Conservation (phyloP, 192 early-diverging fungal genomes). For the Geranomyces michiganensis region DNA sequence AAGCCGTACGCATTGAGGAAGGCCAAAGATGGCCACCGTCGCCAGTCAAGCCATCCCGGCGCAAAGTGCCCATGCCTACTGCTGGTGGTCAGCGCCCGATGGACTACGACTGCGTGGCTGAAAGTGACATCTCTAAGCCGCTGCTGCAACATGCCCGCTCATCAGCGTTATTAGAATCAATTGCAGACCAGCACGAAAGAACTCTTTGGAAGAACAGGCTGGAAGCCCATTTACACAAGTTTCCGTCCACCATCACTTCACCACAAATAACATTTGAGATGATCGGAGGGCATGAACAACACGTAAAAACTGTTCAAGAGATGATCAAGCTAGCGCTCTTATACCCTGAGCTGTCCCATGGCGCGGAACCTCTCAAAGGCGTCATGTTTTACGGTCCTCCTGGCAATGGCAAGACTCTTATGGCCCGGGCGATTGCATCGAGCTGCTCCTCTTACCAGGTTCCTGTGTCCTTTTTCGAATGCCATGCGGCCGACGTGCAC, state of each 20-base stretch:
- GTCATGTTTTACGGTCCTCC: slow-evolving; percentile 74
- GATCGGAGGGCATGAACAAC: slow-evolving; percentile 49
- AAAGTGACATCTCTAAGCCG: slow-evolving; percentile 17
- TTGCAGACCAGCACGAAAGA: neutral
- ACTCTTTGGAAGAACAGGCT: slow-evolving; percentile 10
- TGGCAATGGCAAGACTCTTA: slow-evolving; percentile 53
- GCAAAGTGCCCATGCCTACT: slow-evolving; percentile 11
- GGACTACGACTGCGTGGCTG: slow-evolving; percentile 15
- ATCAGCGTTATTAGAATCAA: slow-evolving; percentile 8
- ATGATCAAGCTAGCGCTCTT: slow-evolving; percentile 77
- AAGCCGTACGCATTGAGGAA: neutral
- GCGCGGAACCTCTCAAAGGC: slow-evolving; percentile 55
- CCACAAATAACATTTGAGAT: slow-evolving; percentile 39
- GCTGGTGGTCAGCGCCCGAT: slow-evolving; percentile 14
- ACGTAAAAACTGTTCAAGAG: slow-evolving; percentile 70
- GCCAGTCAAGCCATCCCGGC: slow-evolving; percentile 10
- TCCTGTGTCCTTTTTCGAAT: slow-evolving; percentile 71
- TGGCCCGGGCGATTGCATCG: slow-evolving; percentile 54
- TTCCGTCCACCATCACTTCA: slow-evolving; percentile 30
- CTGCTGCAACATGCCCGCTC: slow-evolving; percentile 30
- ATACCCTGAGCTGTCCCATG: slow-evolving; percentile 63
- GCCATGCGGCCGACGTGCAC: slow-evolving; percentile 72
- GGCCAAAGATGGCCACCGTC: slow-evolving; percentile 3
- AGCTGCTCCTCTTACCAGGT: slow-evolving; percentile 46
- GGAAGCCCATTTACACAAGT: slow-evolving; percentile 31